Conservation (phyloP, 2,329 filamentous ascomycete species). For the Peltaster fructicola region DNA sequence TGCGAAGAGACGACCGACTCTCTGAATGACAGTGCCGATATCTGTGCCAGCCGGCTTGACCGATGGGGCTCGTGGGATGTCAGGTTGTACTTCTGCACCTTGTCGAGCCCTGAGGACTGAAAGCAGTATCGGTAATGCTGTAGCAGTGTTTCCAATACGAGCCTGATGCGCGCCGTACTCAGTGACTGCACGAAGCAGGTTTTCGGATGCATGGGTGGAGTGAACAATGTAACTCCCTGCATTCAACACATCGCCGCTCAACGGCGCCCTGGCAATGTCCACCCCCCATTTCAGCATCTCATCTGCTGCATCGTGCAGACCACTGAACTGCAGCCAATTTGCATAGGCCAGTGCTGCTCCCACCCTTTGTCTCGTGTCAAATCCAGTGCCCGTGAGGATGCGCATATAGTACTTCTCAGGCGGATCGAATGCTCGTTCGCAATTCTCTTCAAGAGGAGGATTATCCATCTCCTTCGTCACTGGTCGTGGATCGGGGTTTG, state of each 20-base stretch:
- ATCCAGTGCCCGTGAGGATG: constrained; percentile 63
- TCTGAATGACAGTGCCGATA: constrained; percentile 10
- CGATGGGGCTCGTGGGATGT: constrained; percentile 11
- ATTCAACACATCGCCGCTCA: constrained; percentile 36
- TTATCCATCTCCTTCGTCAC: constrained; percentile 45
- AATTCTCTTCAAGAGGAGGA: constrained; percentile 58
- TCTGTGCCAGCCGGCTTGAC: constrained; percentile 9
- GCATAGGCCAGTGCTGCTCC: constrained; percentile 71
- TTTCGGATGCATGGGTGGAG: constrained; percentile 50
- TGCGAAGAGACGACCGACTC: constrained; percentile 20
- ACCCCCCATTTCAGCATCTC: constrained; percentile 62
- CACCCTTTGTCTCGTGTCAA: constrained; percentile 60
- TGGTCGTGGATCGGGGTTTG: constrained; percentile 63
- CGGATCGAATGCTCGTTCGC: constrained; percentile 46
- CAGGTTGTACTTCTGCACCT: constrained; percentile 29
- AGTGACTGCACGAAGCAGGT: constrained; percentile 58
- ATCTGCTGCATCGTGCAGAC: constrained; percentile 43
- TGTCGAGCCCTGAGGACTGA: constrained; percentile 68
- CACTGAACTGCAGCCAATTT: constrained; percentile 69
- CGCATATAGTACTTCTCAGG: constrained; percentile 69
- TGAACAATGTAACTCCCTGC: too few species aligned
- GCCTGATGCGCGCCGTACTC: constrained; percentile 66
- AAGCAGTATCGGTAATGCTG: constrained; percentile 67
- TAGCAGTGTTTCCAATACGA: constrained; percentile 43
- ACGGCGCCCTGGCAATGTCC: constrained; percentile 48